Conservation (phyloP, 75 land plant genomes). For the Isoetes taiwanensis region DNA sequence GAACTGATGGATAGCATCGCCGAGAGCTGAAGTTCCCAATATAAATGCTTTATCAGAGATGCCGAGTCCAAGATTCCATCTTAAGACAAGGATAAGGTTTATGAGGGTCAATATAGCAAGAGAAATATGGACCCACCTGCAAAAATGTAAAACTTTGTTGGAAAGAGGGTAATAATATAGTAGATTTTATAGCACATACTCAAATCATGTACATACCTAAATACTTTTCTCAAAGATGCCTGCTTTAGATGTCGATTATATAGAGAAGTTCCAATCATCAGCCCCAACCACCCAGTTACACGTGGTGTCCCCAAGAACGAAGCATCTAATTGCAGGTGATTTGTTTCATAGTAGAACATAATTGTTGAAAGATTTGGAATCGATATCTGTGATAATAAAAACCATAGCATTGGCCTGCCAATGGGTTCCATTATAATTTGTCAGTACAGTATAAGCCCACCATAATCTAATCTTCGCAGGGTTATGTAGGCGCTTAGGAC, state of each 20-base stretch:
- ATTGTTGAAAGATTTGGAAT: conserved; percentile 61
- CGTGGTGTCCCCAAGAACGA: conserved; percentile 63
- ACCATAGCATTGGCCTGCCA: conserved; percentile 86
- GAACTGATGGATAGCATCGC: conserved; percentile 63
- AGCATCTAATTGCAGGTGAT: conserved; percentile 47
- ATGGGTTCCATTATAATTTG: no score
- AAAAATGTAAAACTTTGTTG: no score
- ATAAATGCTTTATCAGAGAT: conserved; percentile 57
- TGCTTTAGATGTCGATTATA: conserved; percentile 59
- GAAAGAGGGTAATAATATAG: no score
- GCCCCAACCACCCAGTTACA: conserved; percentile 64
- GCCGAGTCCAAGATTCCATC: conserved; percentile 22
- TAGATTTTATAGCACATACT: no score
- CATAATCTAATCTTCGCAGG: no score
- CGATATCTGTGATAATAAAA: conserved; percentile 53
- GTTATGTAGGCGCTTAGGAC: no score
- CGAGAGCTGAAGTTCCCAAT: conserved; percentile 51
- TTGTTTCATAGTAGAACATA: conserved; percentile 86
- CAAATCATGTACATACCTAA: conserved; percentile 54
- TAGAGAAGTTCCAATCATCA: conserved; percentile 64
- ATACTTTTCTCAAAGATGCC: conserved; percentile 37
- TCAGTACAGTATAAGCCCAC: no score
- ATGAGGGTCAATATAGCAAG: conserved; percentile 32
- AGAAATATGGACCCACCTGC: conserved; percentile 57
- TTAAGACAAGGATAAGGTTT: conserved; percentile 43